A percentile compares a stretch with the other conserved stretches of the same genome.
These are phyloP conservation scores for Coemansia sp. DNA, from an alignment of 371 early-diverging fungal genomes.

Conservation along the genomic window DNA sequence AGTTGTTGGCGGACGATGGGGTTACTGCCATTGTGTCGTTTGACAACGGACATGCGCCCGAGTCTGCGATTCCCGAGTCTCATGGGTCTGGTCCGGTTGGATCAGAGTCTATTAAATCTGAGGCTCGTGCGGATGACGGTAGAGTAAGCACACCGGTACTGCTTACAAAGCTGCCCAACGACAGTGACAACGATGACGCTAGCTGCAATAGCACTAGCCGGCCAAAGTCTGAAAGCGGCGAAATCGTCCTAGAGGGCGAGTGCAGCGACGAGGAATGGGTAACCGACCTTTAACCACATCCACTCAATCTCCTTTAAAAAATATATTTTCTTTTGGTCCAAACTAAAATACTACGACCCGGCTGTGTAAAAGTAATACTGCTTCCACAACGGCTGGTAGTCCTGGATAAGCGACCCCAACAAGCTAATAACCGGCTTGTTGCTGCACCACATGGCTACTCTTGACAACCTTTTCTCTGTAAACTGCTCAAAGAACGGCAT, in stretches of 20 bases:
- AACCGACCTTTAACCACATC: background rate
- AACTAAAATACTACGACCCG: conserved; percentile 40
- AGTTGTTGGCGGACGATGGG: conserved; percentile 39
- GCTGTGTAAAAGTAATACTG: conserved; percentile 83
- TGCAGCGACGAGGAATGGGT: conserved; percentile 15
- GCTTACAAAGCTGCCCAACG: conserved; percentile 15
- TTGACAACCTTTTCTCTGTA: conserved; percentile 68
- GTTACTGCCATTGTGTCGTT: conserved; percentile 34
- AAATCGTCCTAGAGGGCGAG: conserved; percentile 3
- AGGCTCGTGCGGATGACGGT: background rate
- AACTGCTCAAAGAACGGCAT: conserved; percentile 80
- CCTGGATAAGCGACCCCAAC: conserved; percentile 70
- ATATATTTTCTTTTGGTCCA: background rate
- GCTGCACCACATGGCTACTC: conserved; percentile 56
- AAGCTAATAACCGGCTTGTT: conserved; percentile 65
- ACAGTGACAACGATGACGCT: background rate
- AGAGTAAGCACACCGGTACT: background rate
- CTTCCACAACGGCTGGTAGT: conserved; percentile 94
- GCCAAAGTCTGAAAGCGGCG: conserved; percentile 2
- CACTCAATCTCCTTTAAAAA: no score
- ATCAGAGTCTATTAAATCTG: background rate
- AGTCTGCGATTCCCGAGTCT: background rate
- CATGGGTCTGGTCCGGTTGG: background rate
- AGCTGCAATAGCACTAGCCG: conserved; percentile 1
- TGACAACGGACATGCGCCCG: conserved; percentile 37